These are phyloP conservation scores for Phytophthora multivora DNA, from an alignment of 352 stramenopile species.

Conservation along the genomic window DNA sequence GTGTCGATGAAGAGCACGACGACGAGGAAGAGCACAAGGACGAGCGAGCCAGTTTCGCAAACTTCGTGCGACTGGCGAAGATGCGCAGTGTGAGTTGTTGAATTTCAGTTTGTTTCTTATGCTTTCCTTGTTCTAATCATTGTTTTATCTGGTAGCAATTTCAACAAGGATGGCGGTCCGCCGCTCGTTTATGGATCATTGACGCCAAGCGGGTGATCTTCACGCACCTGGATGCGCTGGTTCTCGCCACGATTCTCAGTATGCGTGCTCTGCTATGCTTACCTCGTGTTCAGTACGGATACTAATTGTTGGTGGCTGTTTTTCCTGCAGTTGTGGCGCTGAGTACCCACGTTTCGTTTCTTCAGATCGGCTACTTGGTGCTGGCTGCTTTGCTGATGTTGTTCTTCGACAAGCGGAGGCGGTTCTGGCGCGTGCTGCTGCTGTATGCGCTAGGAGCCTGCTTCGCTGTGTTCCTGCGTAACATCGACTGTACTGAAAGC, in stretches of 20 bases:
- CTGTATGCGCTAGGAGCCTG: conserved; percentile 73
- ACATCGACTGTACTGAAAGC: conserved; percentile 67
- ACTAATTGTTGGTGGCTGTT: conserved; percentile 9
- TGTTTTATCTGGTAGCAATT: conserved; percentile 40
- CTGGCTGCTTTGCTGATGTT: conserved; percentile 79
- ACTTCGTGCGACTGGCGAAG: conserved; percentile 49
- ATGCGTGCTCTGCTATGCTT: conserved; percentile 2
- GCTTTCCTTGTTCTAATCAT: background rate
- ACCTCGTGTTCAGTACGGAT: background rate
- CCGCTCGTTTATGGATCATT: conserved; percentile 63
- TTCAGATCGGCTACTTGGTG: conserved; percentile 87
- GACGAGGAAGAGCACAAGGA: conserved; percentile 14
- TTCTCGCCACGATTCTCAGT: conserved; percentile 85
- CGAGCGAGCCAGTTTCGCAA: conserved; percentile 37
- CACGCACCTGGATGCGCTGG: conserved; percentile 77
- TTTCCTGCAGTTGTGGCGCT: conserved; percentile 65
- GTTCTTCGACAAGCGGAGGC: conserved; percentile 79
- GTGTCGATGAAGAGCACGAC: conserved; percentile 10
- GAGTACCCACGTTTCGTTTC: conserved; percentile 80
- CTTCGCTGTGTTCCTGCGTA: conserved; percentile 79
- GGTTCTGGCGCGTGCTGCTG: conserved; percentile 81
- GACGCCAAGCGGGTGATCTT: conserved; percentile 79
- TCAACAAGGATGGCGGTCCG: conserved; percentile 53
- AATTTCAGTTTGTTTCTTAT: background rate
- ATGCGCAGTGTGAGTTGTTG: conserved; percentile 51